These are phyloP conservation scores for Ceratobasidium sp. DNA, from an alignment of 1,284 basidiomycete genomes.

Conservation along the genomic window DNA sequence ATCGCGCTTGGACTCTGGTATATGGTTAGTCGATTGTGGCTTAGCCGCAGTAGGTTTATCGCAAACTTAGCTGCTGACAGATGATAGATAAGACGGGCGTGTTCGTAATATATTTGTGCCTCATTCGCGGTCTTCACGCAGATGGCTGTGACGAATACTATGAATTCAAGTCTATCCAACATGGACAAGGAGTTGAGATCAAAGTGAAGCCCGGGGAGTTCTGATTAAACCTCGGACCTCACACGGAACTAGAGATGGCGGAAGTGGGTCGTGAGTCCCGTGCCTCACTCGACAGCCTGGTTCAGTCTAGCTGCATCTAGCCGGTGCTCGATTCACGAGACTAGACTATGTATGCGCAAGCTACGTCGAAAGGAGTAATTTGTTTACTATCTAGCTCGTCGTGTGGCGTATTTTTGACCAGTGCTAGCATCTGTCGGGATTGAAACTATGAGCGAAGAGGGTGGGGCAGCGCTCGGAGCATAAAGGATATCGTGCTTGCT, in stretches of 20 bases:
- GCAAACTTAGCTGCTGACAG: neutral
- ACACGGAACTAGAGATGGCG: neutral
- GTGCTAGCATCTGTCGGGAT: neutral
- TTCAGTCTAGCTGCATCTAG: neutral
- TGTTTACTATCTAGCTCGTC: neutral
- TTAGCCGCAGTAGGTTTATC: neutral
- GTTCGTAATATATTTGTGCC: neutral
- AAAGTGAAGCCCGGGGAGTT: too few species aligned
- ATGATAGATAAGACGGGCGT: neutral
- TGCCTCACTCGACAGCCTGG: neutral
- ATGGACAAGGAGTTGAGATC: too few species aligned
- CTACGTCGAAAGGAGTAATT: neutral
- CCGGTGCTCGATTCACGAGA: neutral
- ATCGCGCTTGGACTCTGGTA: too few species aligned
- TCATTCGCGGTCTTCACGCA: neutral
- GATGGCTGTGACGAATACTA: neutral
- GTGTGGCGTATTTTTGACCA: neutral
- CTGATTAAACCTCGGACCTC: neutral
- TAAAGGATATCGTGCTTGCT: neutral
- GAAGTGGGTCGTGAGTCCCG: neutral
- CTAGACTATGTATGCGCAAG: neutral
- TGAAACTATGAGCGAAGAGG: neutral
- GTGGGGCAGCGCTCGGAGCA: neutral
- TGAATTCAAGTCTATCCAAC: neutral
- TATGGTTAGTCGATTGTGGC: too few species aligned